phyloP scores from a whole-genome alignment of 139 green algal genomes.

The Chlamydomonas incerta region DNA sequence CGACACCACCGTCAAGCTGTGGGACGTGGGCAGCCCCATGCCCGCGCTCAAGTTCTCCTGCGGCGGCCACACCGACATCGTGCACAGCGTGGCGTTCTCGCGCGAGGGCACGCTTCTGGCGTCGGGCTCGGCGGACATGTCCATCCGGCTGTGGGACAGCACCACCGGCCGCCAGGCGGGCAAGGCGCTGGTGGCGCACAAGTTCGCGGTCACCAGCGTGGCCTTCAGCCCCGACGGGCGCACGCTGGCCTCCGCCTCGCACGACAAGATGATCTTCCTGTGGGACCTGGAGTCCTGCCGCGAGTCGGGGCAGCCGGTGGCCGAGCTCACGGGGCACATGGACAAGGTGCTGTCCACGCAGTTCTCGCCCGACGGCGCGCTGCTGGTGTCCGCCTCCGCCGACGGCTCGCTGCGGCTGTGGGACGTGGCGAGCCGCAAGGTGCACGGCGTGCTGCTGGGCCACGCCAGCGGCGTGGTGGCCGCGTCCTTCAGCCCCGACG shows the following conservation, averaged over 20 bases:
- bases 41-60: not conserved
- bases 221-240: not conserved
- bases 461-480: slow-evolving; percentile 35
- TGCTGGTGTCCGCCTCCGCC: slow-evolving; percentile 16
- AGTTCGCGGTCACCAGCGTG: slow-evolving; percentile 20
- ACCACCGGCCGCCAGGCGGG: slow-evolving; percentile 5
- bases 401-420: slow-evolving; percentile 38
- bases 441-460: slow-evolving; percentile 21
- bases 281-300: slow-evolving; percentile 10
- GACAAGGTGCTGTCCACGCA: slow-evolving; percentile 14
- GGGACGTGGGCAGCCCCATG: not conserved
- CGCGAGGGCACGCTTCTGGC: slow-evolving; percentile 9
- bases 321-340: slow-evolving; percentile 4
- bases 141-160: slow-evolving; percentile 32
- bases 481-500: slow-evolving; percentile 10
- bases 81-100: not conserved
- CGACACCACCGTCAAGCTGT: slow-evolving; percentile 39
- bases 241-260: slow-evolving; percentile 4
- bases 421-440: not conserved
- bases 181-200: slow-evolving; percentile 31
- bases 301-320: not conserved
- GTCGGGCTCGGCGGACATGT: slow-evolving; percentile 6
- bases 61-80: slow-evolving; percentile 19
- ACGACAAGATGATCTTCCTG: slow-evolving; percentile 38
- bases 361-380: slow-evolving; percentile 17